Evolutionary conservation across 148 eudicot species (phyloP).

Genomic region (Fagopyrum tataricum): DNA sequence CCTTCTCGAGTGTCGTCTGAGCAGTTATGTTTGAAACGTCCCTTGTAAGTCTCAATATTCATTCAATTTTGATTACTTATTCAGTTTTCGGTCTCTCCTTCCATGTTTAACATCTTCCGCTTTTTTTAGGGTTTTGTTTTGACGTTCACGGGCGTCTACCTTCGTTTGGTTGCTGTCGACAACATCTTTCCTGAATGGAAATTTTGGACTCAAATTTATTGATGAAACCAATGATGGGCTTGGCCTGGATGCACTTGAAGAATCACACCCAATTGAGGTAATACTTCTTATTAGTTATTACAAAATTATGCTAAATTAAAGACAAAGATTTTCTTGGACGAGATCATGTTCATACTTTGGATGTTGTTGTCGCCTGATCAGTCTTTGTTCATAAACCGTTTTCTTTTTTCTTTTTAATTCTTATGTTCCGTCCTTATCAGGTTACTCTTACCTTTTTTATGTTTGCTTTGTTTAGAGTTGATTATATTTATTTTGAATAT

Average conservation of each 20-base stretch:
- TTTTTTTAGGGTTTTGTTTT: no score
- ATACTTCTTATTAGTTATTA: not conserved
- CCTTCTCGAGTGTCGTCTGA: constrained; percentile 15
- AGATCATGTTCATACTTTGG: no score
- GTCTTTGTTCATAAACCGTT: no score
- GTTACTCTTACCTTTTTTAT: no score
- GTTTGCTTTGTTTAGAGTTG: no score
- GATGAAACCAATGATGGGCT: constrained; percentile 18
- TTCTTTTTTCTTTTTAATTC: not conserved
- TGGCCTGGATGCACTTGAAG: constrained; percentile 26
- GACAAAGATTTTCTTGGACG: no score
- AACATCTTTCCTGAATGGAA: constrained; percentile 34
- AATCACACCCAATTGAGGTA: constrained; percentile 36
- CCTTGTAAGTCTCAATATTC: not conserved
- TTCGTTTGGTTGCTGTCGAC: constrained; percentile 26
- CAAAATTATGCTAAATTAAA: not conserved
- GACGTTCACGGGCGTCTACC: no score
- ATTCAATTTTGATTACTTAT: not conserved
- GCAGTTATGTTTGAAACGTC: constrained; percentile 16
- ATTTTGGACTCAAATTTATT: constrained; percentile 30
- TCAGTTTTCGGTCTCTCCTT: no score
- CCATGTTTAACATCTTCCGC: no score
- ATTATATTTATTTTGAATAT: no score
- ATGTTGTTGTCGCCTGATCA: no score
- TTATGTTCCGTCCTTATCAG: no score